phyloP scores from a whole-genome alignment of 2,329 filamentous ascomycete species.

The Gremmenia infestans region DNA sequence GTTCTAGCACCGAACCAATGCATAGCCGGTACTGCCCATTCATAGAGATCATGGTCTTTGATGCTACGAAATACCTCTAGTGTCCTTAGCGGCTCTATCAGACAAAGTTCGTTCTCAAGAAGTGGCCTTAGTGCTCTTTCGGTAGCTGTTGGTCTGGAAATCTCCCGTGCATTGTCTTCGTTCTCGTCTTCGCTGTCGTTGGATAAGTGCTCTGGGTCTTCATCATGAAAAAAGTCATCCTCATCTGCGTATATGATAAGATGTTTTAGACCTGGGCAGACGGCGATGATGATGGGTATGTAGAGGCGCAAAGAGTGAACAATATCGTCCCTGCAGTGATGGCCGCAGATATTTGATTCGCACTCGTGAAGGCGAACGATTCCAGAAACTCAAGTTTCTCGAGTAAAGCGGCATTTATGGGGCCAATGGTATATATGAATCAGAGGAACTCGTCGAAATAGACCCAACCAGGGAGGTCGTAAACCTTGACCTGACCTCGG shows the following conservation, averaged over 20 bases:
- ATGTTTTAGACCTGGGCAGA: background rate
- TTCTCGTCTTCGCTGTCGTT: no score
- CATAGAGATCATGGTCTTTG: background rate
- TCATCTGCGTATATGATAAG: background rate
- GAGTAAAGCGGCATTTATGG: conserved; percentile 3
- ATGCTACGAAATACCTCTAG: background rate
- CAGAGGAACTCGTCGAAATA: conserved; percentile 13
- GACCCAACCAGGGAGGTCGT: conserved; percentile 4
- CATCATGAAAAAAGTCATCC: background rate
- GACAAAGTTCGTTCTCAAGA: background rate
- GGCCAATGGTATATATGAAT: conserved; percentile 12
- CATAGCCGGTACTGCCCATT: background rate
- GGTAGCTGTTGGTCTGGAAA: background rate
- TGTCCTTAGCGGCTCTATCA: background rate
- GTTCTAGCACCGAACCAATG: background rate
- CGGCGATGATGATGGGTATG: background rate
- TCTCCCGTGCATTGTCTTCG: no score
- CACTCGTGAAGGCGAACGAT: conserved; percentile 1
- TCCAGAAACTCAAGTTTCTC: conserved; percentile 1
- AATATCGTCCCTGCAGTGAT: background rate
- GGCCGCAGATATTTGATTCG: background rate
- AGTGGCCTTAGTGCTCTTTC: background rate
- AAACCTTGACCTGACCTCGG: background rate
- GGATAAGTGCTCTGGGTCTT: background rate
- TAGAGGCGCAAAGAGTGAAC: background rate